These are phyloP conservation scores for Neofusicoccum sp. DNA, from an alignment of 2,329 filamentous ascomycete genomes.

Conservation along the genomic window DNA sequence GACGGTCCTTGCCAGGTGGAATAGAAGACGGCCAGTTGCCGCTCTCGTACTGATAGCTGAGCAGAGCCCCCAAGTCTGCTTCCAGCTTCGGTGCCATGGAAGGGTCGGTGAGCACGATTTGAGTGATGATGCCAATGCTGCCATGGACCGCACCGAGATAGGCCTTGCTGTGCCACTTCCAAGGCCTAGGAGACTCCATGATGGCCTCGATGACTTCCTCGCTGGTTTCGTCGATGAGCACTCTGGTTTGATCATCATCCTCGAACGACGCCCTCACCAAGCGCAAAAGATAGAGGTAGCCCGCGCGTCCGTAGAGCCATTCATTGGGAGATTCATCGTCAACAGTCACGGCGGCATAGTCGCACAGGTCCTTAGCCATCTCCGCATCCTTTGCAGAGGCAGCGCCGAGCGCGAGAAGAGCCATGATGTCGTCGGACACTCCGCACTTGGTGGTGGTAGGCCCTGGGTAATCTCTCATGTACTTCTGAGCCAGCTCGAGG, in stretches of 20 bases:
- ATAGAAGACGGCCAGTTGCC: constrained; percentile 67
- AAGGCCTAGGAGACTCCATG: constrained; percentile 57
- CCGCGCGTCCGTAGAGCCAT: constrained; percentile 68
- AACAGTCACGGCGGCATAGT: constrained; percentile 50
- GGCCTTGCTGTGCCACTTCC: constrained; percentile 65
- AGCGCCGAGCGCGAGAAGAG: constrained; percentile 52
- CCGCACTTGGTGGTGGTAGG: constrained; percentile 51
- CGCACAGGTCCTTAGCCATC: constrained; percentile 53
- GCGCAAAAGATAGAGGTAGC: constrained; percentile 68
- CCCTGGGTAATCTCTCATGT: constrained; percentile 52
- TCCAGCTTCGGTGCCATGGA: constrained; percentile 58
- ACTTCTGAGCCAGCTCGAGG: constrained; percentile 52
- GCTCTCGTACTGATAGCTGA: constrained; percentile 62
- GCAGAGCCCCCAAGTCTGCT: constrained; percentile 55
- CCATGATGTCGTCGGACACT: constrained; percentile 54
- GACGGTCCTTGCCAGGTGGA: constrained; percentile 49
- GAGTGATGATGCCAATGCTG: constrained; percentile 70
- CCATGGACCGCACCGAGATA: constrained; percentile 71
- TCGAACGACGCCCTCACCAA: constrained; percentile 62
- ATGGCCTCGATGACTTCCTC: constrained; percentile 62
- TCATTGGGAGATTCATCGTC: constrained; percentile 59
- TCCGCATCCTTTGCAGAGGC: constrained; percentile 53
- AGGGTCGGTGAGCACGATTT: constrained; percentile 64
- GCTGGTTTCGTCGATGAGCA: constrained; percentile 57
- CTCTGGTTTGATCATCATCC: constrained; percentile 51